A percentile compares a stretch with the other conserved stretches of the same genome.
Conservation (phyloP, 2,329 filamentous ascomycete species). For the Geosmithia morbida region DNA sequence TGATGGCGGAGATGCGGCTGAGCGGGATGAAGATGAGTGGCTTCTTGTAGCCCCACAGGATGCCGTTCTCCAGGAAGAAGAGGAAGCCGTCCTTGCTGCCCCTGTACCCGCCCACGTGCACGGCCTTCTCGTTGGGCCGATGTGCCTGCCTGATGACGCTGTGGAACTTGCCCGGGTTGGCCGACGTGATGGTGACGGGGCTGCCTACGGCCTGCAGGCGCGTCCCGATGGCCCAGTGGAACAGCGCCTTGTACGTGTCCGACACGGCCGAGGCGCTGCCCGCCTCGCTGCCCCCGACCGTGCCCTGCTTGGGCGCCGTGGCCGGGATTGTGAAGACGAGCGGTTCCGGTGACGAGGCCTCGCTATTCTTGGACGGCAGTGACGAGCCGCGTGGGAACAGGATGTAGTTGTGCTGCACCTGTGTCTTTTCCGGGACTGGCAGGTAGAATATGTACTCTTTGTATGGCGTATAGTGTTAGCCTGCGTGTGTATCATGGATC, state of each 20-base stretch:
- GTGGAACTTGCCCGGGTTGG: constrained; percentile 42
- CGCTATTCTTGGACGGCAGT: constrained; percentile 30
- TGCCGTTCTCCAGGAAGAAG: constrained; percentile 52
- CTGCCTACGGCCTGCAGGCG: constrained; percentile 35
- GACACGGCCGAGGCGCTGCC: constrained; percentile 35
- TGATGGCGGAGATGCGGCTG: constrained; percentile 44
- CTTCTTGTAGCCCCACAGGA: constrained; percentile 59
- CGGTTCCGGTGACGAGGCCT: constrained; percentile 31
- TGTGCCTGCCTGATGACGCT: constrained; percentile 41
- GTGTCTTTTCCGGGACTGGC: constrained; percentile 49
- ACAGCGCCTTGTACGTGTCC: constrained; percentile 42
- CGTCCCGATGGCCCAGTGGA: constrained; percentile 44
- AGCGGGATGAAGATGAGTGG: constrained; percentile 50
- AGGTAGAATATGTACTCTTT: constrained; percentile 49
- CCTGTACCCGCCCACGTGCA: constrained; percentile 51
- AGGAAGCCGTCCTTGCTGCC: constrained; percentile 56
- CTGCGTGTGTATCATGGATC: too few species aligned
- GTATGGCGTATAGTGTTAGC: too few species aligned
- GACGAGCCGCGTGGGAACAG: constrained; percentile 43
- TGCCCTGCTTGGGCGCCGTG: constrained; percentile 44
- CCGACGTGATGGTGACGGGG: constrained; percentile 30
- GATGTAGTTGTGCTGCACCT: constrained; percentile 52
- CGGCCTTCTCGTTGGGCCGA: constrained; percentile 45
- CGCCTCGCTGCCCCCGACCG: constrained; percentile 35
- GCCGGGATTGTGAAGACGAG: constrained; percentile 50